Conservation (phyloP, 2,329 filamentous ascomycete species). For the Microsporum ferrugineum region DNA sequence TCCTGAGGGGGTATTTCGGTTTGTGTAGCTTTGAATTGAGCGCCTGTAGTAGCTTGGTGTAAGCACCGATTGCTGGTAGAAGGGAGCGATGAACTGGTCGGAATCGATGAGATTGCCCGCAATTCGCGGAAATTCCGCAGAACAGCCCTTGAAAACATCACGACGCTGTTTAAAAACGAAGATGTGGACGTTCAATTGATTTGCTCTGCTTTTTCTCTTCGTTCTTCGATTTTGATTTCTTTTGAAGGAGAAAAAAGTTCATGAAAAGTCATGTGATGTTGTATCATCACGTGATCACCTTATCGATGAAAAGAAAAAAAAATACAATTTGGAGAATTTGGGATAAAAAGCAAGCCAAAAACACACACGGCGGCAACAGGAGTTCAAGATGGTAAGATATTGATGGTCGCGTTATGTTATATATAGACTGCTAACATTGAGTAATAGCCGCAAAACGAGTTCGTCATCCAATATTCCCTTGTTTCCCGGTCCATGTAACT, state of each 20-base stretch:
- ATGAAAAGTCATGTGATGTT: neutral
- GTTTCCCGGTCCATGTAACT: neutral
- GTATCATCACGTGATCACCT: neutral
- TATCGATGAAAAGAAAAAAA: neutral
- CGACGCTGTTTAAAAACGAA: neutral
- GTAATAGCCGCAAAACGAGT: constrained; percentile 35
- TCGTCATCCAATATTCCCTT: constrained; percentile 19
- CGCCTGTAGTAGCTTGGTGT: constrained; percentile 27
- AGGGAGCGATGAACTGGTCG: constrained; percentile 11
- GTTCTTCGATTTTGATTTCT: neutral
- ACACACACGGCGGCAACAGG: constrained; percentile 1
- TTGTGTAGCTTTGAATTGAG: constrained; percentile 23
- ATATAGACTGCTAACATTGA: constrained; percentile 8
- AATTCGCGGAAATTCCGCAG: constrained; percentile 20
- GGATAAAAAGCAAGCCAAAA: neutral
- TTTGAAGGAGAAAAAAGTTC: neutral
- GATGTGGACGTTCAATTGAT: neutral
- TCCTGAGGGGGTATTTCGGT: constrained; percentile 20
- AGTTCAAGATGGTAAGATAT: constrained; percentile 14
- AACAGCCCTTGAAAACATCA: constrained; percentile 30
- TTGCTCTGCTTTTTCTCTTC: neutral
- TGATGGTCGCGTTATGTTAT: neutral
- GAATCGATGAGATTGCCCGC: constrained; percentile 6
- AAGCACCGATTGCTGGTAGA: constrained; percentile 29
- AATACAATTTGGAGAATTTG: neutral